Percentiles rank a stretch among this genome's conserved stretches.
Conservation (phyloP, 192 early-diverging fungal species). For the Coemansia brasiliensis region DNA sequence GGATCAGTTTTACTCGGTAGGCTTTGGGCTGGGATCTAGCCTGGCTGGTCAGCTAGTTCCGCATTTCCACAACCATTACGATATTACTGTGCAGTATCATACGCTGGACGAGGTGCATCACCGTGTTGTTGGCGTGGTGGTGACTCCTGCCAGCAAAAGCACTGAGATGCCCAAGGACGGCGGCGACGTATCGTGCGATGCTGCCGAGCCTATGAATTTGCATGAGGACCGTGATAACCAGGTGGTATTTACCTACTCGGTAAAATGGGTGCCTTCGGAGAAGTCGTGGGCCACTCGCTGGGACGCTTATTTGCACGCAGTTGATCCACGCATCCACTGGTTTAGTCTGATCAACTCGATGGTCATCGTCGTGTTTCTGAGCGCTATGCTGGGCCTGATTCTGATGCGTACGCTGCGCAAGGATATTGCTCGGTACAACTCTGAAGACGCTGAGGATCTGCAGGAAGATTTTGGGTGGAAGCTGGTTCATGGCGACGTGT, state of each 20-base stretch:
- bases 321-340: constrained; percentile 94
- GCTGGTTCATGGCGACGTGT: constrained; percentile 96
- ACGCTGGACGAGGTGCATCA: constrained; percentile 59
- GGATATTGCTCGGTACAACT: constrained; percentile 92
- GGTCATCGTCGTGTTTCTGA: constrained; percentile 89
- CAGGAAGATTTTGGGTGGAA: constrained; percentile 99
- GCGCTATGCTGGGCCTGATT: constrained; percentile 89
- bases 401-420: constrained; percentile 84
- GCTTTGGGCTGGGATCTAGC: constrained; percentile 72
- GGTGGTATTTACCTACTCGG: constrained; percentile 66
- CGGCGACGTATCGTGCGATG: constrained; percentile 31
- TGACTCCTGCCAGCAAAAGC: constrained; percentile 67
- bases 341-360: constrained; percentile 92
- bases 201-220: constrained; percentile 45
- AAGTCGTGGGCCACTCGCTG: constrained; percentile 83
- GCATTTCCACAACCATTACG: constrained; percentile 84
- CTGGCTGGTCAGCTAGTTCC: constrained; percentile 32
- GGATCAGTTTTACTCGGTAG: constrained; percentile 68
- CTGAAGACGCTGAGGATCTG: constrained; percentile 65
- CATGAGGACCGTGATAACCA: constrained; percentile 47
- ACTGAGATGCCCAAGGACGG: constrained; percentile 27
- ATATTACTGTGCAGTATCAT: constrained; percentile 84
- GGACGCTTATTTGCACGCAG: constrained; percentile 80
- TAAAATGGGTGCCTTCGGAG: constrained; percentile 61
- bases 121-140: constrained; percentile 87